A percentile compares a stretch with the other conserved stretches of the same genome.
These are phyloP conservation scores for Candida jianshihensis DNA, from an alignment of 805 yeast species.

Conservation along the genomic window DNA sequence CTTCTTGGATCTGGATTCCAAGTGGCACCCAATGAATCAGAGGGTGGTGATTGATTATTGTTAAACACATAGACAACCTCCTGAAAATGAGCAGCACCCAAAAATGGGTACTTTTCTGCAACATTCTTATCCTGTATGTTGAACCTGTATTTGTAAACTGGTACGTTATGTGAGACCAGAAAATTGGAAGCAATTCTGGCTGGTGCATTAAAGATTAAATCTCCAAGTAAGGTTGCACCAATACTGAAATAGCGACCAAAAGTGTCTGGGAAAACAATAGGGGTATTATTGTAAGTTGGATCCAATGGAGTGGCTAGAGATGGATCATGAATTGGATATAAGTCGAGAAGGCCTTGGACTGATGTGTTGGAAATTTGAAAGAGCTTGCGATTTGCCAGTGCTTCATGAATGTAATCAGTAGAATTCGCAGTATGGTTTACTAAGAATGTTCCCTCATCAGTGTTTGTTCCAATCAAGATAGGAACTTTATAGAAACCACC, in stretches of 20 bases:
- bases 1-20: conserved; percentile 2
- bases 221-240: conserved; percentile 6
- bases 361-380: conserved; percentile 9
- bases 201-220: conserved; percentile 9
- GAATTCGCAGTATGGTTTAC: conserved; percentile 1
- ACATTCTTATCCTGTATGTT: conserved; percentile 4
- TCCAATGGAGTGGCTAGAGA: conserved; percentile 6
- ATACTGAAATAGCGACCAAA: conserved; percentile 2
- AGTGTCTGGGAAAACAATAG: conserved; percentile 2
- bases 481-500: conserved; percentile 16
- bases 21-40: neutral
- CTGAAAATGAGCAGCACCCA: conserved; percentile 4
- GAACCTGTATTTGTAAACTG: conserved; percentile 6
- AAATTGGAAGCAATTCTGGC: conserved; percentile 8
- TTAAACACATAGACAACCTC: conserved; percentile 9
- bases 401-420: conserved; percentile 1
- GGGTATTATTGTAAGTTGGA: conserved; percentile 8
- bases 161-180: conserved; percentile 1
- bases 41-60: conserved; percentile 1
- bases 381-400: neutral
- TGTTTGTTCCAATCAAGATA: conserved; percentile 17
- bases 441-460: conserved; percentile 17
- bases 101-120: neutral
- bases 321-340: conserved; percentile 1
- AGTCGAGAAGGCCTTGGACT: neutral